Evolutionary conservation across 2,329 filamentous ascomycete genomes (phyloP), one percentile per base, ranked within the genome.

Genomic region (Penicillium sp.): DNA sequence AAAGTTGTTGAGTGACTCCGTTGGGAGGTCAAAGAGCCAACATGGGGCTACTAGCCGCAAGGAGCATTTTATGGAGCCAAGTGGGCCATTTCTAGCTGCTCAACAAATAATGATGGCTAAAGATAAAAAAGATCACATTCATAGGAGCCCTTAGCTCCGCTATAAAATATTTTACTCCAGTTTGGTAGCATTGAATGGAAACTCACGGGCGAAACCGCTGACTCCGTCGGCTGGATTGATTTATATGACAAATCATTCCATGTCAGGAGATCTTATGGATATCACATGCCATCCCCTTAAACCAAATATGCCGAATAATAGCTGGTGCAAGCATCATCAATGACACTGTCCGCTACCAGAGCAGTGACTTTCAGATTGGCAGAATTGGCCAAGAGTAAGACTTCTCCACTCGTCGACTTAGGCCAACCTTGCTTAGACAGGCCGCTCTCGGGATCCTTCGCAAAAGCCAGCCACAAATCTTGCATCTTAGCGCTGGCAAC

Each of bases 31-130:
- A 49, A 43, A 52, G 53, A 52, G 53, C 31, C 56, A 47, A 60
- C 46, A 58, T 54, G 49, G 58, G 37, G 52, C 29, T 44, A 27
- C 58, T 61, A 61, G 31, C 58, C 58, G 10, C 21, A 61, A 56
- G 47, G 19, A 52, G 58, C 10, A 1, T 42, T 42, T 42, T 27
- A 51, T 46, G 39, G 51, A 42, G 42, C 44, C 55, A 44, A 27
- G 49, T 42, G 39, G 39, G 19, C 19, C 39, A 42, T 19, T 13
- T 21, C 13, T 42, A 42, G 39, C 39, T 10, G 39, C 39, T 42
- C 39, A 42, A 42, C 39, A 42, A 42, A 42, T 42, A 42, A 22
- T 42, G 16, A n/a, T 19, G 8, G 16, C 8, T 19, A 39, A 14
- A 22, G 19, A 42, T 42, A 22, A 21, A 19, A 29, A 14, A 13